Evolutionary conservation across 1,139 yeast species (phyloP), one percentile per base, ranked within the genome.

Genomic region (Taphrina sp.): DNA sequence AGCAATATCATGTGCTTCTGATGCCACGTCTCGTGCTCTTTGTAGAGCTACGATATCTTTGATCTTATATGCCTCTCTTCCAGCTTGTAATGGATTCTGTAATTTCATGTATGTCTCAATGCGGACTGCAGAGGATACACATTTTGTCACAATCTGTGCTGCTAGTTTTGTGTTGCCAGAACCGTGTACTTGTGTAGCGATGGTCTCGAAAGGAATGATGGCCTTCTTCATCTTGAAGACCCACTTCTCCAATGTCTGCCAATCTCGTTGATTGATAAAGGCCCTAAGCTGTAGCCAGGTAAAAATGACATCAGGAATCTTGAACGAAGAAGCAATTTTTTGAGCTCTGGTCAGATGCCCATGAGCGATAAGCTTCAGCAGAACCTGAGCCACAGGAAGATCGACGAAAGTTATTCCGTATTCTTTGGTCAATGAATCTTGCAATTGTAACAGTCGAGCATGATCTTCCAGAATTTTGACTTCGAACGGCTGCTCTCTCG

Each of bases 181-280:
- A 26, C 73, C 73, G 43, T 80, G 62, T 29, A 81, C 76, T 34
- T 77, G 75, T 10, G 76, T 74, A 49, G 76, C 84, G 61, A 88
- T 81, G 1, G 83, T 81, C 60, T 76, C 76, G 61, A 82, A 85
- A 0, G 94, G 94, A 56, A 88, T 84, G 0, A 90, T 88, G 0
- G 94, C 78, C 63, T 78, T 81, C 56, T 76, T 74, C 7, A 76
- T 67, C 1, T 66, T 69, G 29, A 46, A 52, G 0, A 78, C 73
- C 64, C 79, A 74, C 36, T 73, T 70, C 61, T 70, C 78, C 34
- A 90, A 68, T 47, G 79, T 81, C 26, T 82, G 85, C 73, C 85
- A 86, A 51, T 82, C 81, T 5, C 77, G 74, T 1, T 74, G 65
- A 12, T 74, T 70, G 0, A 81, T 73, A 52, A 80, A 74, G 0